Base-by-base conservation (phyloP, 371 early-diverging fungal genomes). In the Mucor lusitanicus region DNA sequence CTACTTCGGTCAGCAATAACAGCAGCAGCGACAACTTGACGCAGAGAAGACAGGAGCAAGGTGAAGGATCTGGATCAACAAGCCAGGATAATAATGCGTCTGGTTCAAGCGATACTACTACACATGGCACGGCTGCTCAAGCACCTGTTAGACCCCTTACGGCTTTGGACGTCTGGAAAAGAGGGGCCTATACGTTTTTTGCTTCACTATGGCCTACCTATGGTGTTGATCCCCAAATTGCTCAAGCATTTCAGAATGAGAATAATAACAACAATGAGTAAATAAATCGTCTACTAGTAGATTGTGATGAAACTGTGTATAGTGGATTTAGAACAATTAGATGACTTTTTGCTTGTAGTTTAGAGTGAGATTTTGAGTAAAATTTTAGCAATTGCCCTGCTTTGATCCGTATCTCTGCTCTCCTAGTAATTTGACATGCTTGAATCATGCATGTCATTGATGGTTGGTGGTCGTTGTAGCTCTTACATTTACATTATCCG, bases 121-220 rank as follows among this genome's bases (percentile, higher is more conserved):
- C 30, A 30, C 6, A n/a, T 8, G 33, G 33, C 12, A 23, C 56
- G 9, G 33, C 58, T 59, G 21, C 21, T 39, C 59, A 21, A 44
- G 35, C 15, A 33, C 64, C 63, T 27, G 64, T 39, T 27, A 55
- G 58, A 37, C 70, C 67, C 30, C 33, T 62, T 46, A 71, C 71
- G 11, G 21, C 53, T 28, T 33, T 65, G 27, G 64, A 71, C 28
- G 62, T 64, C 9, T 63, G 75, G 59, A 78, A 78, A 59, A 72
- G 83, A 30, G 77, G 80, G 11, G 59, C 67, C 9, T 78, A 78
- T 54, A 67, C 76, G 5, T 83, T 83, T 63, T 48, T 80, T 39
- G 77, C 79, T 8, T 83, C 83, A 6, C 69, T 83, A 46, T 83
- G 78, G 77, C 83, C 83, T 23, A 74, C 68, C 23, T 82, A 80